phyloP scores from a whole-genome alignment of 345 rosid genomes.

The Eucalyptus rudis region DNA sequence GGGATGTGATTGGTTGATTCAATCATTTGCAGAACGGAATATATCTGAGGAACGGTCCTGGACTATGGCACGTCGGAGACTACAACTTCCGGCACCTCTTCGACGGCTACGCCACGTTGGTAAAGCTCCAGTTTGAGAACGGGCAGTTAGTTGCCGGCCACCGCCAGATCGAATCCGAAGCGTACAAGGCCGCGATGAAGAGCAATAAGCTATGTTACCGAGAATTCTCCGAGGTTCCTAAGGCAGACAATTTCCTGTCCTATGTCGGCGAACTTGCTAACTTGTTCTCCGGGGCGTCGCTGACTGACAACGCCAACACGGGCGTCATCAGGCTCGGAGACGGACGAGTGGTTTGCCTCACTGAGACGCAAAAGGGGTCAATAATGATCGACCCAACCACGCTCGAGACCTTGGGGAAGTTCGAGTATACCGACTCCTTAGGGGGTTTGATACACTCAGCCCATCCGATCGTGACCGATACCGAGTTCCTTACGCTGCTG shows the following conservation, averaged over 20 bases:
- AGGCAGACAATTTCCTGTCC: conserved; percentile 38
- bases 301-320: conserved; percentile 89
- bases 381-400: conserved; percentile 55
- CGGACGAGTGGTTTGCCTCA: conserved; percentile 82
- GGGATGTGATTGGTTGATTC: neutral
- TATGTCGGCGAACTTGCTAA: conserved; percentile 55
- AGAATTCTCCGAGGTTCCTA: conserved; percentile 89
- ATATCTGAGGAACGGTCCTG: conserved; percentile 92
- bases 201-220: conserved; percentile 67
- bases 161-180: conserved; percentile 77
- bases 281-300: conserved; percentile 79
- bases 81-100: conserved; percentile 92
- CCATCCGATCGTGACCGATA: conserved; percentile 77
- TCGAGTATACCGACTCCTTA: conserved; percentile 55
- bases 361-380: conserved; percentile 91
- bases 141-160: conserved; percentile 65
- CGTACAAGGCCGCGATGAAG: conserved; percentile 75
- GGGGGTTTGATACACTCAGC: conserved; percentile 84
- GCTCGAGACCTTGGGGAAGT: conserved; percentile 58
- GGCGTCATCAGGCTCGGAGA: conserved; percentile 81
- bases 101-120: conserved; percentile 83
- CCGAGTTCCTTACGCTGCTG: conserved; percentile 64
- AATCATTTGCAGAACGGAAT: conserved; percentile 69
- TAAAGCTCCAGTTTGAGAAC: conserved; percentile 52
- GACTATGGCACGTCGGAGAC: conserved; percentile 71